Conservation (phyloP, 257 asterid species). For the Solanum stenotomum region DNA sequence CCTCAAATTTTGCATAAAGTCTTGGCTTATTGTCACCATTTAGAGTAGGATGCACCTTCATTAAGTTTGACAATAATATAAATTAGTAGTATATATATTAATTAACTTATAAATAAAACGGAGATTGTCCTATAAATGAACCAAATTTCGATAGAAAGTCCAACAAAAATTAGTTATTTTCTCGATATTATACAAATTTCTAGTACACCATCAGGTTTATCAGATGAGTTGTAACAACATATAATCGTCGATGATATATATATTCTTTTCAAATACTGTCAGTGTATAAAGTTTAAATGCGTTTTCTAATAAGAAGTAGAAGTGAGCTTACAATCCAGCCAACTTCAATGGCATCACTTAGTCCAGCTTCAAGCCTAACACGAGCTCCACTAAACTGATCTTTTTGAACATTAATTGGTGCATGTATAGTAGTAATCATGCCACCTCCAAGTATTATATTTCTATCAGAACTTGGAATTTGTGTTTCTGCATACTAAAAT, state of each 20-base stretch:
- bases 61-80: neutral
- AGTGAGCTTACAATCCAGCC: neutral
- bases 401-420: neutral
- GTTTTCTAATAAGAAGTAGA: neutral
- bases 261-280: too few species aligned
- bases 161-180: too few species aligned
- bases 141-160: neutral
- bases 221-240: neutral
- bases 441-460: neutral
- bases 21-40: neutral
- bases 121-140: too few species aligned
- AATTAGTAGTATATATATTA: neutral
- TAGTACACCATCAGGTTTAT: too few species aligned
- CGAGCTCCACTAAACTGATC: neutral
- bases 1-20: neutral
- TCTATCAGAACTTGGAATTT: neutral
- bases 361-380: neutral
- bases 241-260: fast-evolving
- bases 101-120: too few species aligned
- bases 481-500: neutral
- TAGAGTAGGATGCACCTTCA: neutral
- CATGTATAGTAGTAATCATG: neutral
- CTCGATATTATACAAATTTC: too few species aligned
- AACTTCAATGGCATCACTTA: neutral
- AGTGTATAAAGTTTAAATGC: too few species aligned